phyloP scores from a whole-genome alignment of 164 flowering plant species.

The Magnolia kwangsiensis region DNA sequence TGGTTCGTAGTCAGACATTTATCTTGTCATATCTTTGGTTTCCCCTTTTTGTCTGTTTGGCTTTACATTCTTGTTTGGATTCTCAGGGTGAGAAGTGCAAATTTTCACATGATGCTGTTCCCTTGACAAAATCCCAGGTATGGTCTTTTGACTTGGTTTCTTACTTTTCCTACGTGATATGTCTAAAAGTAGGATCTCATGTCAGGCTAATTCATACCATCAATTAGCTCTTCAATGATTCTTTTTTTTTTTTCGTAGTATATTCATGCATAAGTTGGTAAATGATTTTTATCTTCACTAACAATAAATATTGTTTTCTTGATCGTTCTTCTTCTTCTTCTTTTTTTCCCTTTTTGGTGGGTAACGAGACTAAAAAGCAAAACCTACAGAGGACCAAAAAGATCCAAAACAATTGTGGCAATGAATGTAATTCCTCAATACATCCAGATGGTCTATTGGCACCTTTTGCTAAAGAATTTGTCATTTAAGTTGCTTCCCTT shows the following conservation, averaged over 20 bases:
- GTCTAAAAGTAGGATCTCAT: background rate
- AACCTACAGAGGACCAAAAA: too few relatives aligned
- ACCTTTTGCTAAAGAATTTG: too few relatives aligned
- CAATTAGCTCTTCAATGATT: background rate
- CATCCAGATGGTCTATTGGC: too few relatives aligned
- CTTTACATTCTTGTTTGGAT: background rate
- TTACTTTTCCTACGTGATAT: background rate
- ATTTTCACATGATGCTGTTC: slow-evolving; percentile 18
- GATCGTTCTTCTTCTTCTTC: too few relatives aligned
- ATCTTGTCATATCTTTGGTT: background rate
- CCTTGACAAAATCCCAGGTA: slow-evolving; percentile 19
- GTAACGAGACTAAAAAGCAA: too few relatives aligned
- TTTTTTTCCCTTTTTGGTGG: too few relatives aligned
- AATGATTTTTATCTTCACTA: too few relatives aligned
- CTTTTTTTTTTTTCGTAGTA: background rate
- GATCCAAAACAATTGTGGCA: too few relatives aligned
- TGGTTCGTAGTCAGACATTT: background rate
- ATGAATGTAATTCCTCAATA: too few relatives aligned
- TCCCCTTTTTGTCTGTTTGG: background rate
- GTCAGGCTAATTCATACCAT: background rate
- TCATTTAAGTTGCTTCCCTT: too few relatives aligned
- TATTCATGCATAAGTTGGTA: background rate
- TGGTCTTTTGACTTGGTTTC: background rate
- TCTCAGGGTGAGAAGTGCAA: slow-evolving; percentile 18
- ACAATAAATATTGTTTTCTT: too few relatives aligned